Percentiles rank a stretch among this genome's conserved stretches.
Conservation (phyloP, 208 protist species). For the Wallacemonas sp. region DNA sequence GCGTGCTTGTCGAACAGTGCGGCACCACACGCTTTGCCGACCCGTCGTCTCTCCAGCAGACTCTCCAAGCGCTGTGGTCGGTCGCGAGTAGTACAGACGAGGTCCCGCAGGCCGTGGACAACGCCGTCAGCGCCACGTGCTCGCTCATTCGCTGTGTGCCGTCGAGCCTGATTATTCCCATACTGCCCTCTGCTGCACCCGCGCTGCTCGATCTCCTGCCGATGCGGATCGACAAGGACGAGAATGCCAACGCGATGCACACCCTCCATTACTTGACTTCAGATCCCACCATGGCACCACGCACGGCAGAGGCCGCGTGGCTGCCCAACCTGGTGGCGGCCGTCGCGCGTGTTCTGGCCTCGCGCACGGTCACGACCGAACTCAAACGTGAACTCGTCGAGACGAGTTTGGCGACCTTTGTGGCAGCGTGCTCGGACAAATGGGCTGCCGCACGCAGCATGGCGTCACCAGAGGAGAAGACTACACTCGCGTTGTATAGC, state of each 20-base stretch:
- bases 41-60: slow-evolving; percentile 23
- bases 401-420: slow-evolving; percentile 33
- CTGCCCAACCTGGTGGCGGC: slow-evolving; percentile 36
- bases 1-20: slow-evolving; percentile 60
- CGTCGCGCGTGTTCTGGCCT: slow-evolving; percentile 43
- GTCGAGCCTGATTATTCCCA: neutral
- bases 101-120: slow-evolving; percentile 78
- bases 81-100: slow-evolving; percentile 43
- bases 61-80: slow-evolving; percentile 36
- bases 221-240: slow-evolving; percentile 77
- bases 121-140: slow-evolving; percentile 84
- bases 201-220: slow-evolving; percentile 54
- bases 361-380: slow-evolving; percentile 43
- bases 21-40: slow-evolving; percentile 8
- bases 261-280: slow-evolving; percentile 54
- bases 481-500: slow-evolving; percentile 28
- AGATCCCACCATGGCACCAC: slow-evolving; percentile 16
- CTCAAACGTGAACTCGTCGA: slow-evolving; percentile 51
- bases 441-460: slow-evolving; percentile 34
- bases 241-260: slow-evolving; percentile 69
- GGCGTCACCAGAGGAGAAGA: slow-evolving; percentile 35
- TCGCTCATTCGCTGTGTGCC: slow-evolving; percentile 64
- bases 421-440: slow-evolving; percentile 18
- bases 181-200: slow-evolving; percentile 37
- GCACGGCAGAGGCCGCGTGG: slow-evolving; percentile 28